A percentile compares a stretch with the other conserved stretches of the same genome.
Evolutionary conservation across 352 stramenopile genomes (phyloP).

Genomic region (Pythium sp.): DNA sequence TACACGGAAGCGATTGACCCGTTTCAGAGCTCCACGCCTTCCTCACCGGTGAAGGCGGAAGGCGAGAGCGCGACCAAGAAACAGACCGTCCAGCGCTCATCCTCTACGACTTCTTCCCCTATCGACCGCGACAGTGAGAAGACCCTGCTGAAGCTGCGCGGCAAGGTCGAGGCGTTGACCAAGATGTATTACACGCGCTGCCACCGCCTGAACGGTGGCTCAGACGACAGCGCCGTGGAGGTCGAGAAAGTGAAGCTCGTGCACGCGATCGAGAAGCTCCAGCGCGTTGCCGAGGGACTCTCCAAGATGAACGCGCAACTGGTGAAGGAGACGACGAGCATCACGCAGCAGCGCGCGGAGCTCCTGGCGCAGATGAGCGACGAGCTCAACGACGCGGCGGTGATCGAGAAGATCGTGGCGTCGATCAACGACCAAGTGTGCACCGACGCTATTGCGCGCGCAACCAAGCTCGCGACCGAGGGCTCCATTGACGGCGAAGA

Average conservation of each 20-base stretch:
- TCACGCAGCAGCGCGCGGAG: constrained; percentile 8
- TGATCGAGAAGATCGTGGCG: constrained; percentile 13
- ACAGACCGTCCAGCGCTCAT: constrained; percentile 1
- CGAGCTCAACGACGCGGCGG: constrained; percentile 8
- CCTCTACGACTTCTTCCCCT: not conserved
- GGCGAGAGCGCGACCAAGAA: constrained; percentile 10
- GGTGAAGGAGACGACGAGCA: constrained; percentile 30
- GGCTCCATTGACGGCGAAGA: constrained; percentile 2
- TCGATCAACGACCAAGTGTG: constrained; percentile 10
- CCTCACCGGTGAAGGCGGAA: constrained; percentile 13
- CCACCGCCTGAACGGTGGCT: constrained; percentile 32
- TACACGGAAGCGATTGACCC: constrained; percentile 60
- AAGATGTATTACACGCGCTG: constrained; percentile 67
- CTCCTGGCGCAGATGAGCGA: not conserved
- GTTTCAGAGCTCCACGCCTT: constrained; percentile 32
- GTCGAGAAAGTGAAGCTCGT: constrained; percentile 51
- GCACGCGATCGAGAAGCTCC: constrained; percentile 47
- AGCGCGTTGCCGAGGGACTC: constrained; percentile 46
- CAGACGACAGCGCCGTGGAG: constrained; percentile 16
- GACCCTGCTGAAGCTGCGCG: constrained; percentile 44
- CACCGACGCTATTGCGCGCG: constrained; percentile 3
- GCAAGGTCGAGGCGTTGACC: constrained; percentile 47
- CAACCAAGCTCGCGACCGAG: constrained; percentile 2
- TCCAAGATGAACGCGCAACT: constrained; percentile 43
- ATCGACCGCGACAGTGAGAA: constrained; percentile 27